A percentile compares a stretch with the other conserved stretches of the same genome.
Conservation (phyloP, 1,139 yeast species). For the Candida sp. region DNA sequence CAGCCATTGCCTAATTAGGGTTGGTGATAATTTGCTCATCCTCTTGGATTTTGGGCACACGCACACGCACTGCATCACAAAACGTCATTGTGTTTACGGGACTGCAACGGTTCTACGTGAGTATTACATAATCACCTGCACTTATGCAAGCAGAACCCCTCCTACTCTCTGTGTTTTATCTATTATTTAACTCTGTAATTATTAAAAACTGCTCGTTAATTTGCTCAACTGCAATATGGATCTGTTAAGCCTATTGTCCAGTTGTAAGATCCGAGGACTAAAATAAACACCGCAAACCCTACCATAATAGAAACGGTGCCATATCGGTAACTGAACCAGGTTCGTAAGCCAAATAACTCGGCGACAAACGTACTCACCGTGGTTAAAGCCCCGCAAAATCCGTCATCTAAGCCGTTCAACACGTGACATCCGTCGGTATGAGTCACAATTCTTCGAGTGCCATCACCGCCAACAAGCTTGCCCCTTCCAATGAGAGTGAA, state of each 20-base stretch:
- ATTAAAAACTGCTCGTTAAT: not conserved
- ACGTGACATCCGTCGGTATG: conserved; percentile 51
- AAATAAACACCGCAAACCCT: conserved; percentile 43
- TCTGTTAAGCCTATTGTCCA: conserved; percentile 44
- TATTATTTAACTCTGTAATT: too few species aligned
- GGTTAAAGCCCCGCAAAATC: conserved; percentile 79
- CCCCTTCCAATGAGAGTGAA: conserved; percentile 58
- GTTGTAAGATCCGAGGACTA: conserved; percentile 57
- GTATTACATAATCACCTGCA: too few species aligned
- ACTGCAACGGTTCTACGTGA: too few species aligned
- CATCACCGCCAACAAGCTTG: conserved; percentile 15
- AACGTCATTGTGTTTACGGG: too few species aligned
- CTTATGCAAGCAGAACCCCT: too few species aligned
- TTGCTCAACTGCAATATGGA: conserved; percentile 3
- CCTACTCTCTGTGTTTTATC: too few species aligned
- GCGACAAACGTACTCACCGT: conserved; percentile 80
- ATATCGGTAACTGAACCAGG: conserved; percentile 40
- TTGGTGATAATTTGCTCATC: conserved; percentile 7
- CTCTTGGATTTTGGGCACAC: not conserved
- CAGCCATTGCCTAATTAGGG: not conserved
- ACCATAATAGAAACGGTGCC: conserved; percentile 37
- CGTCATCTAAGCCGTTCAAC: conserved; percentile 61
- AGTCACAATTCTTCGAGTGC: conserved; percentile 29
- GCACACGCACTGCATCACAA: too few species aligned
- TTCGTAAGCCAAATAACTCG: conserved; percentile 54